Evolutionary conservation across 306 rosid genomes (phyloP).

Genomic region (Inga laurina): DNA sequence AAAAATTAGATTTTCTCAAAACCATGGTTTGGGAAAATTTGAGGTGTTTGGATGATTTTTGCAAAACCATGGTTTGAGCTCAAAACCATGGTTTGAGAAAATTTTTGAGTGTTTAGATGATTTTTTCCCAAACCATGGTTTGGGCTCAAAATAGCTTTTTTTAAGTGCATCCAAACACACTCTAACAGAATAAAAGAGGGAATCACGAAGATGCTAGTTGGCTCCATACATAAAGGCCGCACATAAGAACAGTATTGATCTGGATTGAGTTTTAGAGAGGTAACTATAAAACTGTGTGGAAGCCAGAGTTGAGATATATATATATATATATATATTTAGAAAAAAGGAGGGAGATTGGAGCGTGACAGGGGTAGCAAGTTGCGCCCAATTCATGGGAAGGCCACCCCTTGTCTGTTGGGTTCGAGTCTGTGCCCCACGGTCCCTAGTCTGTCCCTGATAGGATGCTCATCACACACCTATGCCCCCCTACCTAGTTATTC

Average conservation of each 20-base stretch:
- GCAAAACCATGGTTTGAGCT: too few relatives aligned
- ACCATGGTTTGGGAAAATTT: too few relatives aligned
- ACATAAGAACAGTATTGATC: background rate
- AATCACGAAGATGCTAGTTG: background rate
- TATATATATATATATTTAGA: too few relatives aligned
- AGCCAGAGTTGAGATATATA: background rate
- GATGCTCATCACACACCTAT: background rate
- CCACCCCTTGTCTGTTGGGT: constrained; percentile 24
- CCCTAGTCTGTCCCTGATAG: background rate
- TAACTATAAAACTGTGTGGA: background rate
- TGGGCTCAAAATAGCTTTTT: too few relatives aligned
- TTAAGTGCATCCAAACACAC: too few relatives aligned
- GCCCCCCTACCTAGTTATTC: background rate
- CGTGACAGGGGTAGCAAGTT: background rate
- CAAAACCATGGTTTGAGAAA: too few relatives aligned
- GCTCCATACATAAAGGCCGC: background rate
- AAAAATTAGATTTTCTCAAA: too few relatives aligned
- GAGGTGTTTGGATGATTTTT: too few relatives aligned
- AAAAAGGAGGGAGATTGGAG: background rate
- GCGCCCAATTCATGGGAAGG: background rate
- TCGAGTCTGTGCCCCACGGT: background rate
- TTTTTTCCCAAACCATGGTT: too few relatives aligned
- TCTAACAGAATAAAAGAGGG: background rate
- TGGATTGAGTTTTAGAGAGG: too few relatives aligned
- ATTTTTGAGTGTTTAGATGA: too few relatives aligned